Evolutionary conservation across 768 basidiomycete genomes (phyloP), one percentile per base, ranked within the genome.

Genomic region (Trametes meyenii): DNA sequence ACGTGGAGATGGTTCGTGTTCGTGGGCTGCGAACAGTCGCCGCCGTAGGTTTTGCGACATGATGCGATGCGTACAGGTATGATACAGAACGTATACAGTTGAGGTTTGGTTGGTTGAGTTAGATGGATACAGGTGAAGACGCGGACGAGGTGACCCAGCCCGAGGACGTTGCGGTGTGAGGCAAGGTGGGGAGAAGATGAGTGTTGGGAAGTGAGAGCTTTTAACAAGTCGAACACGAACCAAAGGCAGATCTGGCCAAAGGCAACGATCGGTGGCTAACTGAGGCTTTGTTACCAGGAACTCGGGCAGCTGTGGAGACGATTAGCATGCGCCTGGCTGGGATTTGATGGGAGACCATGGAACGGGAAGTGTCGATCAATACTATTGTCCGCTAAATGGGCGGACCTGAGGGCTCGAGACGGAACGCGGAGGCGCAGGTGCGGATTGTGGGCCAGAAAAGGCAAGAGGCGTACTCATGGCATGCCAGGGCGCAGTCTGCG

Each of bases 1-100:
- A 68, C 72, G 72, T 57, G 72, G 74, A 57, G 79, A 77, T 77
- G 77, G 43, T 43, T 64, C 60, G 56, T 62, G 58, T 19, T 58
- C 42, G 19, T 50, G 50, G 35, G 61, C 56, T 60, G 40, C 21
- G 39, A 44, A 54, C 39, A 56, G 58, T 19, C 62, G 62, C 8
- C 62, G 62, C 23, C 60, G 64, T 40, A 57, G 52, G 17, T 46
- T 52, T 42, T 36, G 60, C 26, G 53, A 35, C 67, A 67, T 67
- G 64, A 12, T 16, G 51, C 4, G 50, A 39, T 35, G 48, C 51
- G 57, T 53, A 58, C 58, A 52, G 40, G 35, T 45, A 50, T 19
- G 35, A 45, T 67, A 64, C 63, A 62, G 46, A 26, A 35, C 10
- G 40, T 45, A 56, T 62, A 62, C 61, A 67, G 43, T 21, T 5